Conservation (phyloP, 768 basidiomycete genomes). For the Thelephora aurantiotincta region DNA sequence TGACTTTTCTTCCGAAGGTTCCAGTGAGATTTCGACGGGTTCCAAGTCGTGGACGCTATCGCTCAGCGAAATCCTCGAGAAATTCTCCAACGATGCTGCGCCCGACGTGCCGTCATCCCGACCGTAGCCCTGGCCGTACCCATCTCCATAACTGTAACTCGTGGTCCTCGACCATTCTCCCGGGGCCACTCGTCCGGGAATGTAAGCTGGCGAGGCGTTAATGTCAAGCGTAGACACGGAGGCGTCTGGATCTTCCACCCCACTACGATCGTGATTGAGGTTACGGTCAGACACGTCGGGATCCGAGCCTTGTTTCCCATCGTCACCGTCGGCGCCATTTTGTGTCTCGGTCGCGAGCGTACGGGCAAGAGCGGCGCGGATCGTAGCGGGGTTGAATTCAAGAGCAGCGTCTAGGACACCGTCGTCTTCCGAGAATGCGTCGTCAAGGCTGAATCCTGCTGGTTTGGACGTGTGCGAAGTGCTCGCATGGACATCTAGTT, state of each 20-base stretch:
- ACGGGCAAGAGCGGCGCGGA: constrained; percentile 48
- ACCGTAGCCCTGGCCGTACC: background rate
- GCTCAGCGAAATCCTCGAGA: constrained; percentile 9
- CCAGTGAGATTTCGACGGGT: background rate
- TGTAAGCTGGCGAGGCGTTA: constrained; percentile 19
- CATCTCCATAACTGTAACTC: too few relatives aligned
- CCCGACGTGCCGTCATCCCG: constrained; percentile 5
- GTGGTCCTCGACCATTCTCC: too few relatives aligned
- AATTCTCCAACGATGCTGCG: constrained; percentile 5
- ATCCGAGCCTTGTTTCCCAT: constrained; percentile 4
- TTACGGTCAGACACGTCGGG: constrained; percentile 11
- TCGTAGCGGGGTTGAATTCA: constrained; percentile 45
- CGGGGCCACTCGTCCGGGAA: constrained; percentile 12
- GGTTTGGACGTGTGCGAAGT: background rate
- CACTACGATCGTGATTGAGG: constrained; percentile 18
- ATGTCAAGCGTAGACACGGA: constrained; percentile 51
- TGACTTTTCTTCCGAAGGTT: background rate
- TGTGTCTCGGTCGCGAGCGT: constrained; percentile 17
- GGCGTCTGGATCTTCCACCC: constrained; percentile 22
- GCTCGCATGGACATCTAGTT: too few relatives aligned
- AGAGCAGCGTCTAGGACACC: constrained; percentile 28
- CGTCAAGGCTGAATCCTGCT: constrained; percentile 25
- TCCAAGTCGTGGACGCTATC: constrained; percentile 13
- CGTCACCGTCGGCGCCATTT: too few relatives aligned
- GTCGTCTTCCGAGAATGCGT: constrained; percentile 52